Evolutionary conservation across 805 yeast species (phyloP).

Genomic region (Barnettozyma wickerhamii): DNA sequence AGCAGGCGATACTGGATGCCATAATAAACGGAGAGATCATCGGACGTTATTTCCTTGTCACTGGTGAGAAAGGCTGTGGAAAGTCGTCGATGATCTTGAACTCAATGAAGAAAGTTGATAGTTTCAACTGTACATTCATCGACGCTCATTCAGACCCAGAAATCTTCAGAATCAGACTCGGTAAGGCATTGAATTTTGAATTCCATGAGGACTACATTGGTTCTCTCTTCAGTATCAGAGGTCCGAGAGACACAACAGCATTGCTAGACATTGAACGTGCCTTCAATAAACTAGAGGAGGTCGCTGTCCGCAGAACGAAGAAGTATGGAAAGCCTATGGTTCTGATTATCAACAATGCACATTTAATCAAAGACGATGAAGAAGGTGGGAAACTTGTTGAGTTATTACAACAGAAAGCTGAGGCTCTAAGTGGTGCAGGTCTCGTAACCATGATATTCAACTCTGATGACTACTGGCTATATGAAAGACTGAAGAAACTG

Average conservation of each 20-base stretch:
- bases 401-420: conserved; percentile 80
- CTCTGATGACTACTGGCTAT: conserved; percentile 84
- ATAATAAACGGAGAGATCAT: conserved; percentile 57
- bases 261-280: conserved; percentile 79
- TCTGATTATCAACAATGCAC: conserved; percentile 68
- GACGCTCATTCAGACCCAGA: conserved; percentile 89
- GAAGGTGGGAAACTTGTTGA: conserved; percentile 70
- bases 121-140: conserved; percentile 60
- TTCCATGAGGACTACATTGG: conserved; percentile 83
- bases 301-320: conserved; percentile 49
- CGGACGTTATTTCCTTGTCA: conserved; percentile 67
- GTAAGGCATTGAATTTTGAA: conserved; percentile 68
- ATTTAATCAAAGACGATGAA: conserved; percentile 69
- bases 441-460: conserved; percentile 55
- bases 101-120: conserved; percentile 58
- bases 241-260: conserved; percentile 84
- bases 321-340: conserved; percentile 53
- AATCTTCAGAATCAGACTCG: conserved; percentile 69
- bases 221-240: conserved; percentile 70
- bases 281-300: conserved; percentile 67
- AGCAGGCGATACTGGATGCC: conserved; percentile 60
- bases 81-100: conserved; percentile 73
- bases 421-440: conserved; percentile 61
- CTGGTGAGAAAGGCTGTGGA: conserved; percentile 88
- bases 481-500: conserved; percentile 64